phyloP scores from a whole-genome alignment of 192 early-diverging fungal genomes.

The Linnemannia hyalina region DNA sequence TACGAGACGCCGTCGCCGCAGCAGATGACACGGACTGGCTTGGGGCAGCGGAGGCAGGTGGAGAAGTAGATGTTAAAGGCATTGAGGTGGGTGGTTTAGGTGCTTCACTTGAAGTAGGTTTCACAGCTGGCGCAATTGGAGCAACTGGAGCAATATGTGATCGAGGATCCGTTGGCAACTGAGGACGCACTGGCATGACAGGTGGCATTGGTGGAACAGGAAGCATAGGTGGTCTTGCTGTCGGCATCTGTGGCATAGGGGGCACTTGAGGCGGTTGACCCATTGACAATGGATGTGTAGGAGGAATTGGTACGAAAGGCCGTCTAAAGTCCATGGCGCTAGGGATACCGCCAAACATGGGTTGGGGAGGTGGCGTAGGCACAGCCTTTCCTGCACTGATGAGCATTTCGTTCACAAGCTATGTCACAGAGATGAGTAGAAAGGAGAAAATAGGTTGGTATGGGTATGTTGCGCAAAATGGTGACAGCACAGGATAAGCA shows the following conservation, averaged over 20 bases:
- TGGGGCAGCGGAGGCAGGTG: not conserved
- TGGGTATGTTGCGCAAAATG: not conserved
- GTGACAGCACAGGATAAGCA: not conserved
- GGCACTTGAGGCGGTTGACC: not conserved
- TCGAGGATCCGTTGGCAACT: not conserved
- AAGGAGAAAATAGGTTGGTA: not conserved
- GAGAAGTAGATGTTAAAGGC: not conserved
- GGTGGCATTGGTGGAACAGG: constrained; percentile 5
- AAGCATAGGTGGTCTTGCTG: constrained; percentile 3
- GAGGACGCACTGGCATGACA: not conserved
- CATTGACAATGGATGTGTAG: constrained; percentile 1
- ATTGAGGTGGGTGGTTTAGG: not conserved
- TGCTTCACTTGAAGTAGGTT: not conserved
- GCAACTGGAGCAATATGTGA: not conserved
- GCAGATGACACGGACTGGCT: not conserved
- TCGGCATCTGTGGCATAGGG: not conserved
- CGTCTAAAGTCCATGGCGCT: not conserved
- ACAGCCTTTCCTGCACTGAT: constrained; percentile 17
- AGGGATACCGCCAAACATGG: not conserved
- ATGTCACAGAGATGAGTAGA: not conserved
- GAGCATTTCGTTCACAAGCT: constrained; percentile 38
- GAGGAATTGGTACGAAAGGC: not conserved
- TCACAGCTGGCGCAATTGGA: not conserved
- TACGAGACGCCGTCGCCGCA: not conserved
- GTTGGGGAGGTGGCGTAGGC: not conserved